phyloP scores from a whole-genome alignment of 805 yeast species.

The Candida ipomoeae region DNA sequence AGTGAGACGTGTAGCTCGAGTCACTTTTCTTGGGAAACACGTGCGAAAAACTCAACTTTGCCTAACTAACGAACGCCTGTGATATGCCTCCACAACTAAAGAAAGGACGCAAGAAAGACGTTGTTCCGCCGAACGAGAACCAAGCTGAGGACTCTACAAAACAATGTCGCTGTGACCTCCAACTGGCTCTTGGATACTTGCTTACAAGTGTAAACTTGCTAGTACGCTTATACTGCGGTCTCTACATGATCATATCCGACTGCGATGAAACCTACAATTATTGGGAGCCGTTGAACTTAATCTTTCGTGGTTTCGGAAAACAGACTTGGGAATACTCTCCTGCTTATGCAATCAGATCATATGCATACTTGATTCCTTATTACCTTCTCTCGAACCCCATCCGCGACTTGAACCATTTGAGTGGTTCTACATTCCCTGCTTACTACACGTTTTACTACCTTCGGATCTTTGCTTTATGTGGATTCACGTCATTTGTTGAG shows the following conservation, averaged over 20 bases:
- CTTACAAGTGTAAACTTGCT: slow-evolving; percentile 15
- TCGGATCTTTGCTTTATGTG: slow-evolving; percentile 38
- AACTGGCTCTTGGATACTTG: slow-evolving; percentile 1
- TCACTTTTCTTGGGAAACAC: neutral
- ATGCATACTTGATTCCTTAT: slow-evolving; percentile 65
- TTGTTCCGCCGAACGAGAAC: neutral
- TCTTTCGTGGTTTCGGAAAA: slow-evolving; percentile 79
- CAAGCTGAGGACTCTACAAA: neutral
- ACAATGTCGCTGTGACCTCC: neutral
- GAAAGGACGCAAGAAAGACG: neutral
- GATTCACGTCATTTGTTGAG: slow-evolving; percentile 49
- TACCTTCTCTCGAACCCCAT: slow-evolving; percentile 26
- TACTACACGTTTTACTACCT: slow-evolving; percentile 49
- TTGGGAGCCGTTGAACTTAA: slow-evolving; percentile 87
- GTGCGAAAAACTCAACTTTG: slow-evolving; percentile 1
- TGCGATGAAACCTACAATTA: slow-evolving; percentile 92
- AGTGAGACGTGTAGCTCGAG: neutral
- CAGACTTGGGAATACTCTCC: slow-evolving; percentile 98
- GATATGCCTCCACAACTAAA: neutral
- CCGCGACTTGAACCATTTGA: slow-evolving; percentile 14
- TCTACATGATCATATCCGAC: slow-evolving; percentile 72
- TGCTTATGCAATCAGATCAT: slow-evolving; percentile 79
- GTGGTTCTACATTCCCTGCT: slow-evolving; percentile 17
- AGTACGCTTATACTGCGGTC: slow-evolving; percentile 36
- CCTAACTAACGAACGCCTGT: no score